Conservation (phyloP, 441 rosid genomes). For the Theobroma grandiflorum region DNA sequence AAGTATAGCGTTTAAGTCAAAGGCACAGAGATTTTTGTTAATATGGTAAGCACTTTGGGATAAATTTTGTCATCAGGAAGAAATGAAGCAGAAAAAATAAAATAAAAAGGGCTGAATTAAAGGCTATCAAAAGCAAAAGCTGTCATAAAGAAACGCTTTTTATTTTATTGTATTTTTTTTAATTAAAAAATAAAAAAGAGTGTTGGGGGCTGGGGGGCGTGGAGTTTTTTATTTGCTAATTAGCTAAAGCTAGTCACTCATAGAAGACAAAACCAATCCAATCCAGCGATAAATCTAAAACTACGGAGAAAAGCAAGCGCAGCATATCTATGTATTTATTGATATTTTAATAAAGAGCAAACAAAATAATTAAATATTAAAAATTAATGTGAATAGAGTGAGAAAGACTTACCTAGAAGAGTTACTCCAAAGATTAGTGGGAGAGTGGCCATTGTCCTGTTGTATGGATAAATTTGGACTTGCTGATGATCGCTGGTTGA, state of each 20-base stretch:
- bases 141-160: slow-evolving; percentile 29
- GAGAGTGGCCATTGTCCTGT: slow-evolving; percentile 21
- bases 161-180: background rate
- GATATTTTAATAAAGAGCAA: background rate
- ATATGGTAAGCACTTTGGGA: background rate
- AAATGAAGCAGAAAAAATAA: background rate
- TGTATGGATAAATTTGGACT: slow-evolving; percentile 24
- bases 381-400: background rate
- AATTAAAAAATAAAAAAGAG: background rate
- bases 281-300: background rate
- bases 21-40: background rate
- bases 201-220: background rate
- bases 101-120: background rate
- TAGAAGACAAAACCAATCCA: background rate
- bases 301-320: background rate
- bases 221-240: slow-evolving; percentile 15
- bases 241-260: slow-evolving; percentile 30
- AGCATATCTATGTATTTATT: background rate
- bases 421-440: slow-evolving; percentile 37
- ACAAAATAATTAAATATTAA: too few species aligned
- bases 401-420: slow-evolving; percentile 42
- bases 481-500: background rate
- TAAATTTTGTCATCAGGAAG: background rate
- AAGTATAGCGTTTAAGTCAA: background rate
- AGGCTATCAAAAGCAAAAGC: slow-evolving; percentile 41